A percentile compares a stretch with the other conserved stretches of the same genome.
Evolutionary conservation across 306 rosid genomes (phyloP).

Genomic region (Mimosa pudica): DNA sequence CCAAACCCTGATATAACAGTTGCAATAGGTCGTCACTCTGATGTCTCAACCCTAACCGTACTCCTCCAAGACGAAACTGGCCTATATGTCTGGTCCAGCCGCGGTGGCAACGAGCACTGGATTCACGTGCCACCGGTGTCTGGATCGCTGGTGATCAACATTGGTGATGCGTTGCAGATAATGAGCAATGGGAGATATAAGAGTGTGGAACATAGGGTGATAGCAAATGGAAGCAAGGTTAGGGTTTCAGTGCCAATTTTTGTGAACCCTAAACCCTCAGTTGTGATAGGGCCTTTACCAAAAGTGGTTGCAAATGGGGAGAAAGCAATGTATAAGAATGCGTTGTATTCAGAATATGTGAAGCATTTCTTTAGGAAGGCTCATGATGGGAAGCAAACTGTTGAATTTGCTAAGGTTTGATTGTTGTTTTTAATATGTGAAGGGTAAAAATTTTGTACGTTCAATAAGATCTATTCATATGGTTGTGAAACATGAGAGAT

Average conservation of each 20-base stretch:
- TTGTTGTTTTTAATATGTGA: background rate
- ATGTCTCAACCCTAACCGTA: conserved; percentile 57
- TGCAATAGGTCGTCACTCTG: conserved; percentile 65
- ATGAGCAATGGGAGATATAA: conserved; percentile 68
- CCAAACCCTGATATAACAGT: conserved; percentile 53
- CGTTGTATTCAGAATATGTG: conserved; percentile 56
- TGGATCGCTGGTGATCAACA: conserved; percentile 58
- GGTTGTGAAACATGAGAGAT: background rate
- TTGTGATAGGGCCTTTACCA: conserved; percentile 44
- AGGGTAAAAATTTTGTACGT: background rate
- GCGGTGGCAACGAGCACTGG: conserved; percentile 27
- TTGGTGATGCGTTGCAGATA: conserved; percentile 63
- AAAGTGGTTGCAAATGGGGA: conserved; percentile 48
- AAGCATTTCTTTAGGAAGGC: conserved; percentile 58
- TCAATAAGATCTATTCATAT: background rate
- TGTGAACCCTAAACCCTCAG: conserved; percentile 53
- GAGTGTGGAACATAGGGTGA: conserved; percentile 61
- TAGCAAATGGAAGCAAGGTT: conserved; percentile 43
- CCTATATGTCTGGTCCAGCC: conserved; percentile 39
- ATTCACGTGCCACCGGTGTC: conserved; percentile 53
- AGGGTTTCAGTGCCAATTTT: conserved; percentile 65
- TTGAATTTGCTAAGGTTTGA: conserved; percentile 51
- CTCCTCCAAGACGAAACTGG: conserved; percentile 65
- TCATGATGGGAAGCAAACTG: conserved; percentile 63
- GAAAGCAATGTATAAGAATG: conserved; percentile 48